Percentiles rank a stretch among this genome's conserved stretches.
Evolutionary conservation across 495 filamentous ascomycete genomes (phyloP).

Genomic region (Daldinia concentrica): DNA sequence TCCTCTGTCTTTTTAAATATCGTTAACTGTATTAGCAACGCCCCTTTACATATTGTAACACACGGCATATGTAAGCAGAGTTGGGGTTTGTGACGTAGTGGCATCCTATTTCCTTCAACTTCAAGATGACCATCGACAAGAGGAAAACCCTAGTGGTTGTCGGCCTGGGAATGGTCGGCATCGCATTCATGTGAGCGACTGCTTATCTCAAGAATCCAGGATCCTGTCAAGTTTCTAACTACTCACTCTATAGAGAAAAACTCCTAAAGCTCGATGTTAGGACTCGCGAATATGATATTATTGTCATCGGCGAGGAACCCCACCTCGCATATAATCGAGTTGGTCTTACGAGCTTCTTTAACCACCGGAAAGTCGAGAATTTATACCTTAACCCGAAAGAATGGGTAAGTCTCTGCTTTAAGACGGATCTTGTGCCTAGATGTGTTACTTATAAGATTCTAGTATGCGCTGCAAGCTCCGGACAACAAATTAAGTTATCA

Average conservation of each 20-base stretch:
- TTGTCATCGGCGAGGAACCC: constrained; percentile 91
- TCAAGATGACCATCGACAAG: constrained; percentile 46
- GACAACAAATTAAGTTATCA: constrained; percentile 81
- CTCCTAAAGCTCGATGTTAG: constrained; percentile 85
- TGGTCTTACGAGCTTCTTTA: constrained; percentile 92
- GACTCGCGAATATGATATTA: constrained; percentile 79
- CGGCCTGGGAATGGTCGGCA: constrained; percentile 94
- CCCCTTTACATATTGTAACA: constrained; percentile 2
- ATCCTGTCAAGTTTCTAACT: constrained; percentile 70
- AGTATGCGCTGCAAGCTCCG: constrained; percentile 50
- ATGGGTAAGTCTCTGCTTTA: constrained; percentile 70
- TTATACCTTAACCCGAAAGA: constrained; percentile 88
- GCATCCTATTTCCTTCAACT: background rate
- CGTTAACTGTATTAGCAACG: background rate
- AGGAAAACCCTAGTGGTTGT: constrained; percentile 85
- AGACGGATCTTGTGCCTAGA: background rate
- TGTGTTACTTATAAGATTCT: background rate
- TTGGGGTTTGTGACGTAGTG: constrained; percentile 30
- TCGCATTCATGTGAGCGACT: constrained; percentile 83
- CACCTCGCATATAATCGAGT: constrained; percentile 96
- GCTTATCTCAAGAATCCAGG: constrained; percentile 23
- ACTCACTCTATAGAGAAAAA: constrained; percentile 73
- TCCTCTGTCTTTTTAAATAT: too few species aligned
- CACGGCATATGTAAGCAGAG: constrained; percentile 15
- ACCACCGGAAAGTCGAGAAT: constrained; percentile 88